Conservation (phyloP, 108 stramenopile species). For the Nannochloropsis oceanica region DNA sequence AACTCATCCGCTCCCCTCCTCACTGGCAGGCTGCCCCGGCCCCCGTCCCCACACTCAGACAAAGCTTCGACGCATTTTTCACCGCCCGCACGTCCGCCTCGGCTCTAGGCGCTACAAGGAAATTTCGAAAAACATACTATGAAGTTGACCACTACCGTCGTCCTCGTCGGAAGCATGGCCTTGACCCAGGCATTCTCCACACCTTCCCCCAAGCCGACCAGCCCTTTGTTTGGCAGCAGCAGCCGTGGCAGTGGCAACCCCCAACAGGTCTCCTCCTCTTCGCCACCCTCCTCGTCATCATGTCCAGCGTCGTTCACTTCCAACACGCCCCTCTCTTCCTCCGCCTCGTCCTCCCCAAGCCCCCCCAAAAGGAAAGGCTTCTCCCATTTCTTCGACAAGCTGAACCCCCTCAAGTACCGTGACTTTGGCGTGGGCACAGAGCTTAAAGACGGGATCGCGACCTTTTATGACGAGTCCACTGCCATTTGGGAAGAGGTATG, state of each 20-base stretch:
- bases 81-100: no score
- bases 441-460: conserved; percentile 80
- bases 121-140: no score
- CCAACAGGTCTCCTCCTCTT: neutral
- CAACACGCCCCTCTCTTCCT: neutral
- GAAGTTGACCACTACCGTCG: no score
- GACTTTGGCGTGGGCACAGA: conserved; percentile 11
- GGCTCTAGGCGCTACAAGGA: no score
- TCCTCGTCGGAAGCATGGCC: no score
- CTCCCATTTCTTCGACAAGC: neutral
- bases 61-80: no score
- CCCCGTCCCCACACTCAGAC: no score
- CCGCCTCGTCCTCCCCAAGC: neutral
- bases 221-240: neutral
- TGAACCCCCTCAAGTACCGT: neutral
- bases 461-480: conserved; percentile 80
- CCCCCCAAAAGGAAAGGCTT: neutral
- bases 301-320: neutral
- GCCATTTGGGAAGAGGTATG: conserved; percentile 86
- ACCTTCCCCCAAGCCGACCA: neutral
- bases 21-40: no score
- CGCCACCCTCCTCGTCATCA: neutral
- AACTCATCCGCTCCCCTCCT: no score
- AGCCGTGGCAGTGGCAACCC: neutral
- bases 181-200: no score